Evolutionary conservation across 2,329 filamentous ascomycete genomes (phyloP), one percentile per base, ranked within the genome.

Genomic region (Ceratocystis smalleyi): DNA sequence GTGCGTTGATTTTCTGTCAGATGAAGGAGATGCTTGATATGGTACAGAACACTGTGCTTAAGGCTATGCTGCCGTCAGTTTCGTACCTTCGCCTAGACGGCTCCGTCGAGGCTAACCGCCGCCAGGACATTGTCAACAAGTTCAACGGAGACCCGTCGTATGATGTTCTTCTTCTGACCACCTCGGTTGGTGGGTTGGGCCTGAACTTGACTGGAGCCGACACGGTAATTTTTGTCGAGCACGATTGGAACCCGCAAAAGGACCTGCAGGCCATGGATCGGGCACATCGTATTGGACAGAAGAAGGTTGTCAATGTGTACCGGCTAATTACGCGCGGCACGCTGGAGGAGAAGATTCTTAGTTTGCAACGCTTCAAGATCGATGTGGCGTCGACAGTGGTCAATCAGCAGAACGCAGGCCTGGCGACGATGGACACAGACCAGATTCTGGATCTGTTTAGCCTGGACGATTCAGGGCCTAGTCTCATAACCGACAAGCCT

Each of bases 11-110:
- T 69, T 99, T 99, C 79, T 99, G 94, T 71, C 94, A 99, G 74
- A 96, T 99, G 90, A 99, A 99, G 76, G 94, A 99, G 74, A 99
- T 99, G 95, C 81, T 99, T 27, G 94, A 99, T 74, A 97, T 99
- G 83, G 95, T 99, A 1, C 91, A 97, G 72, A 90, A 88, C 70
- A 91, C 92, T 65, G 94, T 99, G 0, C 77, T 99, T 47, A 90
- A 89, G 73, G 87, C 88, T 71, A 81, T 97, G 75, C 81, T 99
- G n/a, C 94, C 94, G 0, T 88, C 87, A 0, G 91, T 96, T 5
- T 94, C 95, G 45, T 96, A 87, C 72, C 83, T 97, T 65, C 88
- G 95, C n/a, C 83, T 99, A 43, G 95, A 99, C 70, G 94, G 94
- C 40, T 85, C 85, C 5, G 91, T 99, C 12, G 94, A 96, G 74